phyloP scores from a whole-genome alignment of 75 land plant genomes.

The Selaginella moellendorffii region DNA sequence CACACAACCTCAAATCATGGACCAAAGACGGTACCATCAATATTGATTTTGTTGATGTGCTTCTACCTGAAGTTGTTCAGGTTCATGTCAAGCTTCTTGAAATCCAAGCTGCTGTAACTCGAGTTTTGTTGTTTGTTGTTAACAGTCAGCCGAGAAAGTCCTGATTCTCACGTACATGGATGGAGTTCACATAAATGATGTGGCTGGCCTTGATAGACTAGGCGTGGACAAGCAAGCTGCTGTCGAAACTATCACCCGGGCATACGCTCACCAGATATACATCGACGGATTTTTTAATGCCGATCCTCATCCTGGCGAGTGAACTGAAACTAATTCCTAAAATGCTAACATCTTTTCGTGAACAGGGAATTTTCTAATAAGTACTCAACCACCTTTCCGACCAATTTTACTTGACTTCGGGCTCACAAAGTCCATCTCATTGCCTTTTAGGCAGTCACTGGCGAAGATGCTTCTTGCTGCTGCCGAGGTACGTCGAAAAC shows the following conservation, averaged over 20 bases:
- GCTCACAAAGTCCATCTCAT: slow-evolving; percentile 69
- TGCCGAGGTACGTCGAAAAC: slow-evolving; percentile 90
- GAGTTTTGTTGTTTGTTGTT: background rate
- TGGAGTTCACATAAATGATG: slow-evolving; percentile 82
- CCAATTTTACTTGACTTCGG: slow-evolving; percentile 95
- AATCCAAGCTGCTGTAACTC: background rate
- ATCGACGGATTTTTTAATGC: slow-evolving; percentile 97
- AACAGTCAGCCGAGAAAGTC: slow-evolving; percentile 82
- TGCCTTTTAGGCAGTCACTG: slow-evolving; percentile 55
- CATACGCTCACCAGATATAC: slow-evolving; percentile 96
- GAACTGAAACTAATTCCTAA: background rate
- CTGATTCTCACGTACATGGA: slow-evolving; percentile 86
- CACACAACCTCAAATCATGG: slow-evolving; percentile 49
- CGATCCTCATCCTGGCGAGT: slow-evolving; percentile 93
- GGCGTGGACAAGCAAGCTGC: slow-evolving; percentile 78
- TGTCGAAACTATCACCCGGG: slow-evolving; percentile 87
- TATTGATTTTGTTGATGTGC: slow-evolving; percentile 46
- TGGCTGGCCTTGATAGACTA: slow-evolving; percentile 39
- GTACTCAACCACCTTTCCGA: slow-evolving; percentile 71
- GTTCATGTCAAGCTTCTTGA: slow-evolving; percentile 14
- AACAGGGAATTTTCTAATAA: slow-evolving; percentile 84
- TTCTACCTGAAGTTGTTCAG: slow-evolving; percentile 85
- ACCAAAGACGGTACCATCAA: slow-evolving; percentile 5
- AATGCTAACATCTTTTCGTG: background rate
- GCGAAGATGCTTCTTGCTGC: slow-evolving; percentile 92